Base-by-base conservation (phyloP, 2,329 filamentous ascomycete species). In the Colletotrichum destructivum region DNA sequence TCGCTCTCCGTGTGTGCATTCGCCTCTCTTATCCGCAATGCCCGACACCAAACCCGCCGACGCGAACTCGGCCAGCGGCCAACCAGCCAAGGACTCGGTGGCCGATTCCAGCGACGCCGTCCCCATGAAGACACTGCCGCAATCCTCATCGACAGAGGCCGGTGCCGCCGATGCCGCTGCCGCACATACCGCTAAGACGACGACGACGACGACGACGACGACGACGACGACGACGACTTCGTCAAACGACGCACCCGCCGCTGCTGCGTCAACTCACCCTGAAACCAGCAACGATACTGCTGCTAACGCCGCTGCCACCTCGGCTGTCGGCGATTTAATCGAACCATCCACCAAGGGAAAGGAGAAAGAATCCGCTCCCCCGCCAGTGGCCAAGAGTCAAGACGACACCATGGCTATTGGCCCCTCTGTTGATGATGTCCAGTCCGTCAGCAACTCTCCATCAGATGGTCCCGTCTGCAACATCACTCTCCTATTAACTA, bases 401-500 rank as follows among this genome's bases (percentile, higher is more conserved):
- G 77, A 79, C 67, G 81, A 82, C 60, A 78, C 77, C 15, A 79
- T 85, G 67, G 84, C 84, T 55, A 85, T 87, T 73, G 85, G 84
- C 44, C 81, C 80, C 38, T 82, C 83, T 3, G 79, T 86, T 16
- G 81, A 86, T 57, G 82, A 86, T 49, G 81, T 85, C 46, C 80
- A 79, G 56, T 78, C 79, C 47, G 77, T 80, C 35, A 77, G 79
- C n/a, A 74, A 77, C 15, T 76, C 76, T 16, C 72, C 78, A 4
- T 81, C 82, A 54, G 76, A 79, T 15, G 78, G 78, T 0, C 83
- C 84, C 9, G 84, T 88, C 8, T 90, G 94, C 79, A 88, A 89
- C 74, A 97, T 98, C 75, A 97, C 94, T 63, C 86, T 98, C 47
- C 88, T 98, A 47, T 88, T 98, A 68, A 94, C 92, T 0, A 94